A percentile compares a stretch with the other conserved stretches of the same genome.
These are phyloP conservation scores for Wickerhamomyces strasburgensis DNA, from an alignment of 805 yeast genomes.

Conservation along the genomic window DNA sequence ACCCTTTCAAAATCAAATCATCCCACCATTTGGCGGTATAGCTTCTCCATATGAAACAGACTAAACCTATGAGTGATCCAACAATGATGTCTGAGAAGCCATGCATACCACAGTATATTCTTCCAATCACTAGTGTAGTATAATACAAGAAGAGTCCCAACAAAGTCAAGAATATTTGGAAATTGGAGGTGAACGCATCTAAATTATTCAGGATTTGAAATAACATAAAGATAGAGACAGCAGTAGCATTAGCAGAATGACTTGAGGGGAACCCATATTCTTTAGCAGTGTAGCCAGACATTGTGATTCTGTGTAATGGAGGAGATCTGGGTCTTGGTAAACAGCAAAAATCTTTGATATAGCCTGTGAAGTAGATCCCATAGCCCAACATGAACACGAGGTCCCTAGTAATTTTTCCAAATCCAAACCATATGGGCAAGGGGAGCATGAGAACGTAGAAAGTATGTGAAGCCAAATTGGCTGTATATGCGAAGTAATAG, in stretches of 20 bases:
- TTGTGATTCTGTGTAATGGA: slow-evolving; percentile 82
- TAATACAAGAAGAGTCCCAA: slow-evolving; percentile 42
- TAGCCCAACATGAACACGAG: slow-evolving; percentile 60
- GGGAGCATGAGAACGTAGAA: slow-evolving; percentile 91
- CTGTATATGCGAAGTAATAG: slow-evolving; percentile 78
- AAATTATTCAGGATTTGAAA: slow-evolving; percentile 18
- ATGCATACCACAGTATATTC: slow-evolving; percentile 97
- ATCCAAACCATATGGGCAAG: slow-evolving; percentile 77
- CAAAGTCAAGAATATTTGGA: slow-evolving; percentile 13
- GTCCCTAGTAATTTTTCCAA: slow-evolving; percentile 52
- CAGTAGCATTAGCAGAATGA: slow-evolving; percentile 92
- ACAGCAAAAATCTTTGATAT: slow-evolving; percentile 77
- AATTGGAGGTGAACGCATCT: slow-evolving; percentile 5
- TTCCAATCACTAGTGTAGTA: slow-evolving; percentile 64
- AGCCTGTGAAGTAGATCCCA: slow-evolving; percentile 64
- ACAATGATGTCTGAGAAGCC: slow-evolving; percentile 72
- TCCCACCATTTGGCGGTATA: slow-evolving; percentile 42
- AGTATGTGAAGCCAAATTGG: slow-evolving; percentile 88
- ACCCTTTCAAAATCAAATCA: slow-evolving; percentile 30
- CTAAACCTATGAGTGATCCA: slow-evolving; percentile 63
- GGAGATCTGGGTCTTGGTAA: slow-evolving; percentile 92
- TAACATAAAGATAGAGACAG: slow-evolving; percentile 55
- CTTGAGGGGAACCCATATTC: slow-evolving; percentile 96
- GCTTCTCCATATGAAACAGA: slow-evolving; percentile 45
- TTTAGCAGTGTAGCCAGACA: slow-evolving; percentile 84